Evolutionary conservation across 1,284 basidiomycete species (phyloP).

Genomic region (Xerocomus amazonicus): DNA sequence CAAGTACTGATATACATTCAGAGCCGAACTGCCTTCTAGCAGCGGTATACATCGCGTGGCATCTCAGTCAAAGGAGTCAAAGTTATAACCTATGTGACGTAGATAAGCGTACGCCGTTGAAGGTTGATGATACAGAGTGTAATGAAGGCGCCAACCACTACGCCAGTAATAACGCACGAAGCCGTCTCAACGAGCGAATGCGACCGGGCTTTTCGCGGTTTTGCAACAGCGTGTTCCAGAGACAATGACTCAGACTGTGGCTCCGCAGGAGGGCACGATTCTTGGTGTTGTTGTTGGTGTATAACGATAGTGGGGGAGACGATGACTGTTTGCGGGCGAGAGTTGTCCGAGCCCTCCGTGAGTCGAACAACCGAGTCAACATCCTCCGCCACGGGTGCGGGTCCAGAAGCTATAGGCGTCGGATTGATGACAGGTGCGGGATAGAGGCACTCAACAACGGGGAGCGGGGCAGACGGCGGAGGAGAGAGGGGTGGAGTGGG

Average conservation of each 20-base stretch:
- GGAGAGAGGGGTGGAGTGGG: slow-evolving; percentile 23
- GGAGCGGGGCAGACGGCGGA: slow-evolving; percentile 14
- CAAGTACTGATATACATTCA: slow-evolving; percentile 12
- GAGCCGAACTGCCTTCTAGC: slow-evolving; percentile 1
- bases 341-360: slow-evolving; percentile 4
- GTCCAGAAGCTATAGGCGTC: not conserved
- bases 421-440: not conserved
- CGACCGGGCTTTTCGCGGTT: slow-evolving; percentile 22
- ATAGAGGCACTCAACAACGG: slow-evolving; percentile 19
- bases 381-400: slow-evolving; percentile 3
- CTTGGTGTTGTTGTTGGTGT: slow-evolving; percentile 24
- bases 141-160: slow-evolving; percentile 52
- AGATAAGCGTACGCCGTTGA: slow-evolving; percentile 49
- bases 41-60: not conserved
- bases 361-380: slow-evolving; percentile 1
- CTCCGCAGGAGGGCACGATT: slow-evolving; percentile 10
- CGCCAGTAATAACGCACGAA: slow-evolving; percentile 51
- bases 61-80: not conserved
- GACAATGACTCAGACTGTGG: slow-evolving; percentile 6
- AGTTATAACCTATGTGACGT: slow-evolving; percentile 26
- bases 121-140: slow-evolving; percentile 47
- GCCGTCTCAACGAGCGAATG: slow-evolving; percentile 41
- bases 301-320: slow-evolving; percentile 29
- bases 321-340: slow-evolving; percentile 15
- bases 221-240: slow-evolving; percentile 6